These are phyloP conservation scores for Cladosporium austrohemisphaericum DNA, from an alignment of 2,329 filamentous ascomycete genomes.

Conservation along the genomic window DNA sequence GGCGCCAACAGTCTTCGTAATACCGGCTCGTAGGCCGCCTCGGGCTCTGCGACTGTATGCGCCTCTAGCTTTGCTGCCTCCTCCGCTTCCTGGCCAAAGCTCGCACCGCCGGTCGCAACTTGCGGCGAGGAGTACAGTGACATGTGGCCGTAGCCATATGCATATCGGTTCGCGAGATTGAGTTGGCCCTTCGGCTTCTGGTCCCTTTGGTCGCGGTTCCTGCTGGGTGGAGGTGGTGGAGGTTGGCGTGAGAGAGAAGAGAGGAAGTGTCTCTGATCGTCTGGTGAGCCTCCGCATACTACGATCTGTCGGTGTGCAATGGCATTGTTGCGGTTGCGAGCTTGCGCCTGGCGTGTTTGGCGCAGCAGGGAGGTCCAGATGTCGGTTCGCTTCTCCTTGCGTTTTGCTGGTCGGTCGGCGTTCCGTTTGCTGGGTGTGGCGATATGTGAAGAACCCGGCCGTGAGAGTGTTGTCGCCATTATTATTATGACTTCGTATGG, in stretches of 20 bases:
- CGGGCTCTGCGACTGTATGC: constrained; percentile 32
- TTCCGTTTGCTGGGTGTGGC: background rate
- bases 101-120: constrained; percentile 23
- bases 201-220: constrained; percentile 18
- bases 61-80: constrained; percentile 30
- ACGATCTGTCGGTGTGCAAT: constrained; percentile 30
- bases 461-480: constrained; percentile 8
- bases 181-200: constrained; percentile 28
- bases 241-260: constrained; percentile 28
- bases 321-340: constrained; percentile 30
- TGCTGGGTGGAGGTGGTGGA: constrained; percentile 23
- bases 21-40: constrained; percentile 27
- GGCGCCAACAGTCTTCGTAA: constrained; percentile 25
- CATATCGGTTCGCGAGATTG: constrained; percentile 32
- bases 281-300: constrained; percentile 31
- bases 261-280: constrained; percentile 30
- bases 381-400: constrained; percentile 30
- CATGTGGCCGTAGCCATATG: constrained; percentile 34
- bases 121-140: constrained; percentile 31
- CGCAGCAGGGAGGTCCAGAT: constrained; percentile 34
- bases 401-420: constrained; percentile 10
- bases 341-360: constrained; percentile 34
- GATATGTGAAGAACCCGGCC: constrained; percentile 1
- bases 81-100: constrained; percentile 30
- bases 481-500: background rate